Percentiles rank a stretch among this genome's conserved stretches.
Evolutionary conservation across 208 protist species (phyloP).

Genomic region (Crithidia brevicula): DNA sequence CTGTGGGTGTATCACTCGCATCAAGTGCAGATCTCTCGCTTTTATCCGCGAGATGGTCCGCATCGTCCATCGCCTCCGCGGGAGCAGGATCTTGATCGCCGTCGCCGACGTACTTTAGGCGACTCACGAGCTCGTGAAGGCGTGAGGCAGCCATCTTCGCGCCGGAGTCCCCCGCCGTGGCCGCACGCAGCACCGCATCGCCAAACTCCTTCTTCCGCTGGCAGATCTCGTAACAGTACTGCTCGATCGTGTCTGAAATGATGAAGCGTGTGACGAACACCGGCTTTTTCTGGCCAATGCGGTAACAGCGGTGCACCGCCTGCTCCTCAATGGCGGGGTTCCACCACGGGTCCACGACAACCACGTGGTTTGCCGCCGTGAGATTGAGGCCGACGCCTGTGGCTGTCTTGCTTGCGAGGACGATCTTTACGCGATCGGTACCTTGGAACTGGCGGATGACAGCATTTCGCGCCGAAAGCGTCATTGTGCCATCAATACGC

Average conservation of each 20-base stretch:
- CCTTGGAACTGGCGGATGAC: conserved; percentile 84
- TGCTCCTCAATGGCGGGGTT: conserved; percentile 96
- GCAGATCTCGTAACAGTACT: conserved; percentile 94
- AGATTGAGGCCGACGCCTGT: conserved; percentile 98
- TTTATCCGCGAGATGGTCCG: neutral
- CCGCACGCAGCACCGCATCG: conserved; percentile 83
- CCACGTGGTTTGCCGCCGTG: conserved; percentile 95
- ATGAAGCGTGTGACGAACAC: conserved; percentile 93
- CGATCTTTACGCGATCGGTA: conserved; percentile 56
- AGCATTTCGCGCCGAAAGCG: conserved; percentile 64
- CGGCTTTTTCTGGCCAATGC: conserved; percentile 94
- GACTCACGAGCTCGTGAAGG: conserved; percentile 80
- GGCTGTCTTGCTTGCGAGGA: conserved; percentile 95
- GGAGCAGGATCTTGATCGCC: conserved; percentile 8
- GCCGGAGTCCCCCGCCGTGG: conserved; percentile 68
- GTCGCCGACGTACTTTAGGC: conserved; percentile 71
- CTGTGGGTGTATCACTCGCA: neutral
- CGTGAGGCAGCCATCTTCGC: conserved; percentile 72
- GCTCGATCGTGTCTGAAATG: conserved; percentile 93
- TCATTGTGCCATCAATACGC: conserved; percentile 94
- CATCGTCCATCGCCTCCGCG: neutral
- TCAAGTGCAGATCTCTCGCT: neutral
- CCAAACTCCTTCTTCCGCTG: conserved; percentile 94
- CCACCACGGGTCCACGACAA: conserved; percentile 97
- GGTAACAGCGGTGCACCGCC: conserved; percentile 95